Base-by-base conservation (phyloP, 208 protist genomes). In the Crithidia brevicula region DNA sequence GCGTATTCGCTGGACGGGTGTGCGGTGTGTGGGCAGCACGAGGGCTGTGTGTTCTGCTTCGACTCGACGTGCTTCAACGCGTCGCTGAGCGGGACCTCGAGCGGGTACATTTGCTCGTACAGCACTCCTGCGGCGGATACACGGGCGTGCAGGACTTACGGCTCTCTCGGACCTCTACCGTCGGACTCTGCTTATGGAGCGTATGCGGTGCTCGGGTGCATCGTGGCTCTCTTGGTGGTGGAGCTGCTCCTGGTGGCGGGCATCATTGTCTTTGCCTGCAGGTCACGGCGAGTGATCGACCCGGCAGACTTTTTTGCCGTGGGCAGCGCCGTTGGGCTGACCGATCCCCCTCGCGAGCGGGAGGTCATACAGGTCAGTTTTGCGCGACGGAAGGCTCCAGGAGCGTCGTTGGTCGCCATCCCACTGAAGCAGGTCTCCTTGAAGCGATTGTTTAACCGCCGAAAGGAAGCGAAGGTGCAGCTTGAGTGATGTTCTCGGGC, bases 1-100 rank as follows among this genome's bases (percentile, higher is more conserved):
- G 59, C 62, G 30, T 66, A 65, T 31, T 83, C 77, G 38, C 56
- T 86, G 11, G 67, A 65, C 45, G 81, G 81, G 30, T 86, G 81
- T 40, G 28, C 42, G 49, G 56, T 70, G 47, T 86, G 81, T 56
- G 56, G 38, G 33, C 51, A 60, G 36, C 60, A 67, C 25, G 47
- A 20, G 25, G 69, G 61, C 10, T 86, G 81, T 59, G 65, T 38
- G 57, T 86, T 80, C 54, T 86, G 81, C 72, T 58, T 51, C 25
- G 81, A 86, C 74, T 65, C 57, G 31, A 69, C 71, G 45, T 86
- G 81, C 68, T 77, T 75, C 74, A 73, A 75, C 36, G 60, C 54
- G 28, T 33, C 60, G 42, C 59, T 81, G 40, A 56, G 33, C 28
- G 80, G 65, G 25, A 70, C 68, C 8, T 18, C 31, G 27, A 49